A percentile compares a stretch with the other conserved stretches of the same genome.
phyloP scores from a whole-genome alignment of 257 asterid genomes.

The Lycium barbarum region DNA sequence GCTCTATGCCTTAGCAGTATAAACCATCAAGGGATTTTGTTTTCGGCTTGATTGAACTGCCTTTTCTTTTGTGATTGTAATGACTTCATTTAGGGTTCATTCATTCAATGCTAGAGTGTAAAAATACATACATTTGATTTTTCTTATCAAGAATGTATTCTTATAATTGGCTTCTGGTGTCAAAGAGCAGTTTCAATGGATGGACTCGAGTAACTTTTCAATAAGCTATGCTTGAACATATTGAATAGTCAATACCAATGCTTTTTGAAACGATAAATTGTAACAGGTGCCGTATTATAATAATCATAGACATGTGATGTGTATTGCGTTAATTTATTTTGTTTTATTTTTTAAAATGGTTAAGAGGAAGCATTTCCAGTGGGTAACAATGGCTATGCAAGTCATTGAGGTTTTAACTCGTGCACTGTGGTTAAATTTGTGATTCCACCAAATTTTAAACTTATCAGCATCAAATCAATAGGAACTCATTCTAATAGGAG shows the following conservation, averaged over 20 bases:
- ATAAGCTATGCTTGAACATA: background rate
- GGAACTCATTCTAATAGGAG: too few species aligned
- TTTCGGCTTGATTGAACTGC: slow-evolving; percentile 1
- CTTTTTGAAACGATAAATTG: background rate
- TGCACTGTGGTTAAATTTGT: too few species aligned
- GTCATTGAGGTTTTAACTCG: too few species aligned
- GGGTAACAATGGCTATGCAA: too few species aligned
- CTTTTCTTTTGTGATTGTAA: background rate
- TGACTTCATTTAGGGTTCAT: background rate
- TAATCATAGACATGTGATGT: too few species aligned
- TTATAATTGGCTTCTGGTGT: background rate
- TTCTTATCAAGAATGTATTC: background rate
- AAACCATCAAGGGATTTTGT: slow-evolving; percentile 9
- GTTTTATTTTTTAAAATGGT: too few species aligned
- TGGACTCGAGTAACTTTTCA: background rate
- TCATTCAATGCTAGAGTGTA: slow-evolving; percentile 15
- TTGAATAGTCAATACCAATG: background rate
- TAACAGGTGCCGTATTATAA: too few species aligned
- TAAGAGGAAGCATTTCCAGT: too few species aligned
- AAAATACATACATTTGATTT: background rate
- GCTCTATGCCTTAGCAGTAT: slow-evolving; percentile 42
- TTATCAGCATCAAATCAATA: too few species aligned
- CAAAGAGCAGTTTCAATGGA: background rate
- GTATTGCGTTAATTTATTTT: too few species aligned
- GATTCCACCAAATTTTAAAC: too few species aligned